These are phyloP conservation scores for Fusarium duplospermum DNA, from an alignment of 2,329 filamentous ascomycete genomes.

Conservation along the genomic window DNA sequence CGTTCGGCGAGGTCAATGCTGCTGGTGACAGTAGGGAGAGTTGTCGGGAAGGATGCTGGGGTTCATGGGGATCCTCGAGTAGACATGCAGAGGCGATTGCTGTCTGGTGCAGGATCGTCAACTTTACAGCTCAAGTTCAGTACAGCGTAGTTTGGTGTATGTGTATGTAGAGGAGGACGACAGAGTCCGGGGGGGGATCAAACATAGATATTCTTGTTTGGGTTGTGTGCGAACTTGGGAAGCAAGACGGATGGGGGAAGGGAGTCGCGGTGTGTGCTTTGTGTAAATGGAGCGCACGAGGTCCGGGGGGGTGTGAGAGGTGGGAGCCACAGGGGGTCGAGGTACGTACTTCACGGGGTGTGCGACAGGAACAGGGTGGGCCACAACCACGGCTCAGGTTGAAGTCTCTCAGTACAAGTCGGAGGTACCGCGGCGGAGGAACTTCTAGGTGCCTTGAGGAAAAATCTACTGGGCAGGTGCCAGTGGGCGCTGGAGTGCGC, in stretches of 20 bases:
- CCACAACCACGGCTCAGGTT: neutral
- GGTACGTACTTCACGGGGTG: slow-evolving; percentile 25
- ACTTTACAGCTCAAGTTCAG: slow-evolving; percentile 15
- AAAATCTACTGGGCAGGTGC: slow-evolving; percentile 24
- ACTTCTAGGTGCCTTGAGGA: neutral
- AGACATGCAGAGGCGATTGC: slow-evolving; percentile 35
- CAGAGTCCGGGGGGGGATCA: slow-evolving; percentile 44
- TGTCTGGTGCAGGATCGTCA: slow-evolving; percentile 23
- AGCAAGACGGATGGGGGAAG: slow-evolving; percentile 45
- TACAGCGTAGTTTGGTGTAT: slow-evolving; percentile 32
- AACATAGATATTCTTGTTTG: slow-evolving; percentile 45
- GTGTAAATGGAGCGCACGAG: slow-evolving; percentile 41
- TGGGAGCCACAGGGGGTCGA: neutral
- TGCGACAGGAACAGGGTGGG: neutral
- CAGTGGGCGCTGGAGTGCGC: slow-evolving; percentile 25
- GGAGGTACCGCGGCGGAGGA: slow-evolving; percentile 42
- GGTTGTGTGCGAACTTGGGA: slow-evolving; percentile 37
- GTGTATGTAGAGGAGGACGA: slow-evolving; percentile 39
- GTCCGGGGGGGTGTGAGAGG: slow-evolving; percentile 29
- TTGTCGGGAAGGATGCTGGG: slow-evolving; percentile 36
- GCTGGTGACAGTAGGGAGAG: slow-evolving; percentile 25
- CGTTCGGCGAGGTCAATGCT: slow-evolving; percentile 25
- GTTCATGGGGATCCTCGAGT: slow-evolving; percentile 41
- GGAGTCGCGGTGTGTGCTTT: slow-evolving; percentile 44
- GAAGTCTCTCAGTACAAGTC: slow-evolving; percentile 40